phyloP scores from a whole-genome alignment of 2,329 filamentous ascomycete species.

The Talaromyces marneffei region DNA sequence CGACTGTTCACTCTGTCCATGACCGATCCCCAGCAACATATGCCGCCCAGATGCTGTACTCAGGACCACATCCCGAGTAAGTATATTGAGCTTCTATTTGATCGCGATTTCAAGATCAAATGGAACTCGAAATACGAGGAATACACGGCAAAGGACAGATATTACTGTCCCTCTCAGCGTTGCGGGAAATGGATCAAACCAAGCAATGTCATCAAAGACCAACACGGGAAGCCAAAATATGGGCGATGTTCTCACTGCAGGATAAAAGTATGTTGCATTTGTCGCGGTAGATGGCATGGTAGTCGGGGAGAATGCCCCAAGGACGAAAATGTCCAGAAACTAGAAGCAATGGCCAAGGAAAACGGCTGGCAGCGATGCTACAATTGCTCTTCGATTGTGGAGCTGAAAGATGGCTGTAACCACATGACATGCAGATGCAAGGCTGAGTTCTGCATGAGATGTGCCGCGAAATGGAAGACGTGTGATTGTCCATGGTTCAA shows the following conservation, averaged over 20 bases:
- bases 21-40: conserved; percentile 65
- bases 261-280: conserved; percentile 67
- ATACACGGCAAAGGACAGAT: conserved; percentile 64
- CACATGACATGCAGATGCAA: conserved; percentile 83
- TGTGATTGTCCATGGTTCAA: conserved; percentile 81
- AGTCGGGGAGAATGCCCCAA: conserved; percentile 58
- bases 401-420: conserved; percentile 76
- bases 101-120: conserved; percentile 64
- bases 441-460: conserved; percentile 83
- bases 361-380: conserved; percentile 75
- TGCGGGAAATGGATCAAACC: conserved; percentile 80
- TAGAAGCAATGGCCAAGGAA: conserved; percentile 60
- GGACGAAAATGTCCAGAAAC: conserved; percentile 32
- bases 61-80: conserved; percentile 65
- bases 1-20: conserved; percentile 69
- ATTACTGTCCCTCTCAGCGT: conserved; percentile 67
- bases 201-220: conserved; percentile 55
- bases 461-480: conserved; percentile 72
- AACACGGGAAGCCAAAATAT: conserved; percentile 53
- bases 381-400: conserved; percentile 69
- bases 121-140: conserved; percentile 81
- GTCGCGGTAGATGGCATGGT: conserved; percentile 69
- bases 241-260: conserved; percentile 67
- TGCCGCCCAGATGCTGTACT: conserved; percentile 80
- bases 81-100: conserved; percentile 70